phyloP scores from a whole-genome alignment of 108 stramenopile genomes.

The Skeletonema menzelii region DNA sequence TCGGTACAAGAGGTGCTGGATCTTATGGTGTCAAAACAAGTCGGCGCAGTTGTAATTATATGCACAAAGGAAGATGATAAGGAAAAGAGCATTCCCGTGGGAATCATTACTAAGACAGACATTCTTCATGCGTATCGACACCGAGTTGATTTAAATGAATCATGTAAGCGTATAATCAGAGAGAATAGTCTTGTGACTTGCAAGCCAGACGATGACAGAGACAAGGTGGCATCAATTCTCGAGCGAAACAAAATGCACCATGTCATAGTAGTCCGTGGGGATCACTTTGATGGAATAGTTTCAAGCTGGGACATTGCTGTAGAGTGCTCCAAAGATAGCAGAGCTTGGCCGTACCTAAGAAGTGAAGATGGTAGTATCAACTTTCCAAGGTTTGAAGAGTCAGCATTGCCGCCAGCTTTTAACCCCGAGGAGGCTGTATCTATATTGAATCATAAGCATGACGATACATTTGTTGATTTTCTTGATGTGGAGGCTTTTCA shows the following conservation, averaged over 20 bases:
- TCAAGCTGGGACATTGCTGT: slow-evolving; percentile 48
- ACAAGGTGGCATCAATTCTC: slow-evolving; percentile 36
- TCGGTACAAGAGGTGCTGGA: slow-evolving; percentile 28
- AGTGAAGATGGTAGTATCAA: slow-evolving; percentile 21
- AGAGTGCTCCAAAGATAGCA: slow-evolving; percentile 36
- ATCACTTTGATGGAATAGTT: slow-evolving; percentile 38
- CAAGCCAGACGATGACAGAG: slow-evolving; percentile 12
- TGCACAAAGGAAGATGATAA: slow-evolving; percentile 2
- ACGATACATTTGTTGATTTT: neutral
- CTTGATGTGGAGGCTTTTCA: slow-evolving; percentile 6
- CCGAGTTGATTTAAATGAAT: neutral
- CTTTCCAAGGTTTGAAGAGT: neutral
- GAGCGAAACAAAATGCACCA: slow-evolving; percentile 42
- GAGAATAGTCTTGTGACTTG: slow-evolving; percentile 5
- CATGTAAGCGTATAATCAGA: slow-evolving; percentile 32
- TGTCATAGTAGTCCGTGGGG: slow-evolving; percentile 31
- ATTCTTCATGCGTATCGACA: slow-evolving; percentile 37
- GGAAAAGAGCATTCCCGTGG: slow-evolving; percentile 11
- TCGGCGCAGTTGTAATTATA: slow-evolving; percentile 43
- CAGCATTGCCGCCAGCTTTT: neutral
- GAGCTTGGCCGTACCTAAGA: slow-evolving; percentile 45
- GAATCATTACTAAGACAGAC: slow-evolving; percentile 58
- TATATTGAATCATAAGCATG: neutral
- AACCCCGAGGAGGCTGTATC: neutral
- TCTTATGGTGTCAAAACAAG: slow-evolving; percentile 28